phyloP scores from a whole-genome alignment of 2,329 filamentous ascomycete genomes.

The Verticillium dahliae region DNA sequence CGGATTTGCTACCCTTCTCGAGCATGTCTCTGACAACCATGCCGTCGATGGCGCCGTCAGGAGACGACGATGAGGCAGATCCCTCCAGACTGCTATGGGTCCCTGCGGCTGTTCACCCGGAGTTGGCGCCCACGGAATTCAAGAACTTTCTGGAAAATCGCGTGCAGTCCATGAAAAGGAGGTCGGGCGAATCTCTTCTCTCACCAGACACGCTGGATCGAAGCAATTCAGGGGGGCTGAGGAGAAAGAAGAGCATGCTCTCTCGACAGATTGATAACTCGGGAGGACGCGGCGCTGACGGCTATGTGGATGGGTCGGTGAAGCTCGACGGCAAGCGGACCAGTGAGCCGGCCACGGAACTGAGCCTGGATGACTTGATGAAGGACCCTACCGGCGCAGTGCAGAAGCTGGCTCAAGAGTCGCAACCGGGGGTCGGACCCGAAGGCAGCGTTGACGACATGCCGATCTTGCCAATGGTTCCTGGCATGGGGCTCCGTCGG shows the following conservation, averaged over 20 bases:
- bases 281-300: constrained; percentile 47
- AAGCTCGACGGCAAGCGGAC: constrained; percentile 63
- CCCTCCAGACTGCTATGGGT: constrained; percentile 91
- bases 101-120: constrained; percentile 86
- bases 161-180: constrained; percentile 80
- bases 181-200: constrained; percentile 60
- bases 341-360: constrained; percentile 33
- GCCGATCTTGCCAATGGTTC: constrained; percentile 76
- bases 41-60: constrained; percentile 64
- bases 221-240: constrained; percentile 56
- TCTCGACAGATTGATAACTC: constrained; percentile 83
- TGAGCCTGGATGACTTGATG: constrained; percentile 76
- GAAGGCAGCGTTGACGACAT: constrained; percentile 59
- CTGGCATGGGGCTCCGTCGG: constrained; percentile 73
- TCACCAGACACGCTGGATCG: constrained; percentile 45
- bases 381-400: constrained; percentile 70
- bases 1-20: constrained; percentile 70
- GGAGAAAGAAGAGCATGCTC: constrained; percentile 91
- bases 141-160: constrained; percentile 93
- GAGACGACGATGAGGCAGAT: constrained; percentile 78
- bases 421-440: constrained; percentile 35
- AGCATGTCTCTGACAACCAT: constrained; percentile 60
- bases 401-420: constrained; percentile 58
- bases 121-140: constrained; percentile 92
- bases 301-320: constrained; percentile 80